phyloP scores from a whole-genome alignment of 2,329 filamentous ascomycete species.

The Hirsutella minnesotensis region DNA sequence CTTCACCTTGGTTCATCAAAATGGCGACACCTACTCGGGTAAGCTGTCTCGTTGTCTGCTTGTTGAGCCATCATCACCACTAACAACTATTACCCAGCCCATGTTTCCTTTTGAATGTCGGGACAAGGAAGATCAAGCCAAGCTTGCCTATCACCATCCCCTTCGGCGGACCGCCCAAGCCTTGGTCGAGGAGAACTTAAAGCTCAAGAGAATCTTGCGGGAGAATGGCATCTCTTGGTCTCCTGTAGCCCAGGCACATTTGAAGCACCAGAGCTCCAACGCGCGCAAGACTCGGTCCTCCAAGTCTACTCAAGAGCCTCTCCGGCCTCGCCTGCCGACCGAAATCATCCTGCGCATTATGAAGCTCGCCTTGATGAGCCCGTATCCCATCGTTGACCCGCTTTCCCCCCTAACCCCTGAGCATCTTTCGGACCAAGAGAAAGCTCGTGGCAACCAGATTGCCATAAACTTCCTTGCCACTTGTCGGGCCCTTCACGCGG shows the following conservation, averaged over 20 bases:
- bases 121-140: slow-evolving; percentile 39
- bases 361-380: slow-evolving; percentile 36
- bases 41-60: not conserved
- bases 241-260: slow-evolving; percentile 19
- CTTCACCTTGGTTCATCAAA: too few relatives aligned
- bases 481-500: slow-evolving; percentile 34
- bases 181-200: slow-evolving; percentile 35
- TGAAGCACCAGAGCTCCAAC: slow-evolving; percentile 17
- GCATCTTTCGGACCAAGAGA: slow-evolving; percentile 31
- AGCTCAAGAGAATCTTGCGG: slow-evolving; percentile 37
- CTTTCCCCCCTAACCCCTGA: slow-evolving; percentile 31
- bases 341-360: slow-evolving; percentile 42
- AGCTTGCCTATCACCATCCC: slow-evolving; percentile 33
- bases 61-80: not conserved
- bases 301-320: slow-evolving; percentile 14
- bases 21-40: slow-evolving; percentile 3
- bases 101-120: slow-evolving; percentile 37
- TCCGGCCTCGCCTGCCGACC: slow-evolving; percentile 33
- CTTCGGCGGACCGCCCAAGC: slow-evolving; percentile 33
- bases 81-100: slow-evolving; percentile 9
- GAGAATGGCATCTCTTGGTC: slow-evolving; percentile 42
- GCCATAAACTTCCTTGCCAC: slow-evolving; percentile 41
- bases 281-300: slow-evolving; percentile 21
- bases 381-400: slow-evolving; percentile 40
- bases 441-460: slow-evolving; percentile 32